Base-by-base conservation (phyloP, 2,329 filamentous ascomycete genomes). In the Neurospora crassa region DNA sequence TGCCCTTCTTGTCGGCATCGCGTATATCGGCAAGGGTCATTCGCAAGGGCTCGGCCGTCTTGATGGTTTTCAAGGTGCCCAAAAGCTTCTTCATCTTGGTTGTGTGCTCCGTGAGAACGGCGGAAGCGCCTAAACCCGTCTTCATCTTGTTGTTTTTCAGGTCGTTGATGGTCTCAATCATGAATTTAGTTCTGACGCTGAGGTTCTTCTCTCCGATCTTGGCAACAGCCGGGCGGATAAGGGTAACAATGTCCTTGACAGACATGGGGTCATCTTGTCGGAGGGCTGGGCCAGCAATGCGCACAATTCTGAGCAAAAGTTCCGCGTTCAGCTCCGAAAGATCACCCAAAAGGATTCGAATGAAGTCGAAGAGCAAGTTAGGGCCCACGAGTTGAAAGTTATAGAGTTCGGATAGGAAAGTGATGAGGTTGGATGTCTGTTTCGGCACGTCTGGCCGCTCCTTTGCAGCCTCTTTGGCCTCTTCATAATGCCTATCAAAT, bases 161-260 rank as follows among this genome's bases (percentile, higher is more conserved):
- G 77, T 97, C 93, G 72, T 92, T 93, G 79, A 99, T 97, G 0
- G 92, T 96, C 78, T 98, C 95, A 69, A 99, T 92, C 94, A 98
- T 98, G 81, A 97, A 97, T 75, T 92, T 96, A 1, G 95, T 97
- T 71, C 96, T 90, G 11, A 94, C 92, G 1, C 94, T 95, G 40
- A 97, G 83, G 24, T 89, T 91, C 14, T 84, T 83, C 76, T 92
- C 89, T 5, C 91, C 92, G 43, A 86, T 83, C 72, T 88, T 89
- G 0, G 88, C 84, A 2, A 94, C 87, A 1, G 90, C 89, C 29
- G 90, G 89, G 74, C 93, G 92, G 71, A 98, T 87, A 68, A 93
- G 85, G 12, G 91, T 83, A 6, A 97, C 90, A 73, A 99, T 96
- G 73, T 97, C 93, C 79, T 97, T 97, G 68, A 99, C 83, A 0